Evolutionary conservation across 2,329 filamentous ascomycete species (phyloP), one percentile per base, ranked within the genome.

Genomic region (Fusarium sp.): DNA sequence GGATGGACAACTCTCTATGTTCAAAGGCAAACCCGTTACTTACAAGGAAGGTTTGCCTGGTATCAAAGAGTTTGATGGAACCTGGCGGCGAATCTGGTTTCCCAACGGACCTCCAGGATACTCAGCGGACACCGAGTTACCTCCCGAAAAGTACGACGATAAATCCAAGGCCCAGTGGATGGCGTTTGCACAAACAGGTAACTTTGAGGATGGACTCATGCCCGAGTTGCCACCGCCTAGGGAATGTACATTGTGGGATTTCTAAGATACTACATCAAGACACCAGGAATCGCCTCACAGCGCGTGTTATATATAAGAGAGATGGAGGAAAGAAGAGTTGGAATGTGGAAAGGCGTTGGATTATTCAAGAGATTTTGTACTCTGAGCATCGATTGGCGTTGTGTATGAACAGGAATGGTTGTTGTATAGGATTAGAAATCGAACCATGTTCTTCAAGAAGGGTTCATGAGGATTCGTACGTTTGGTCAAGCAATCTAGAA

Each of bases 181-280:
- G 62, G 83, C 85, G 45, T 89, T 94, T 76, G 82, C 85, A 46
- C 83, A 88, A 67, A 87, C 87, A 21, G 93, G 93, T 1, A 79
- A 78, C 31, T 97, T 97, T 78, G 84, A 86, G 43, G 88, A 89
- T 37, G 91, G 90, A 1, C 74, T 89, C 9, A 91, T 97, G 81
- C 94, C 94, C 0, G 85, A 91, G 72, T 81, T 93, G 46, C 93
- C 94, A 21, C 94, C 94, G 0, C 90, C 90, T 79, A 85, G 89
- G 65, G 93, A 95, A 75, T 95, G 90, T 84, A 90, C 89, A 70
- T 79, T 82, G 28, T 95, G 91, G 87, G 88, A 93, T 76, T 90
- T 95, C 74, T 94, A 79, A 74, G 34, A 12, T 19, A 18, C 31
- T 19, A 42, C 10, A 18, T 18, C 3, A 6, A 21, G 49, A 26